Evolutionary conservation across 2,329 filamentous ascomycete species (phyloP), one percentile per base, ranked within the genome.

Genomic region (Penicillium sp.): DNA sequence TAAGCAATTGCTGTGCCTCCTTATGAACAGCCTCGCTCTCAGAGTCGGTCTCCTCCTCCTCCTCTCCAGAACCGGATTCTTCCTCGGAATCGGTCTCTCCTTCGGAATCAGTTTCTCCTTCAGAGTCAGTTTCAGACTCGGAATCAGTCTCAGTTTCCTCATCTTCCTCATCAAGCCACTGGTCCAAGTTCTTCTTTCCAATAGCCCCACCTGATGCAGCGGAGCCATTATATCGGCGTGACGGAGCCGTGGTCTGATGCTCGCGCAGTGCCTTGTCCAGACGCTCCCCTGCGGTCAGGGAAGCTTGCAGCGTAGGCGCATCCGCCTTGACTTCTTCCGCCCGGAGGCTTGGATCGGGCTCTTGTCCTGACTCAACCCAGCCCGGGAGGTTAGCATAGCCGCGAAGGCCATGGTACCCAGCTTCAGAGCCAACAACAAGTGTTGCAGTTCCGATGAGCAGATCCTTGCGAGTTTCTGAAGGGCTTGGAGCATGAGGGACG

Each of bases 401-500:
- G 43, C 81, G 82, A 9, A 97, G 76, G 0, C 90, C 89, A 54
- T 90, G 87, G 9, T 89, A 74, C 3, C 88, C 89, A 5, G 85
- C 86, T 6, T 90, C 89, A 1, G 87, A 86, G 1, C 90, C 92
- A 10, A 97, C 79, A 0, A 97, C 89, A 0, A 97, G 82, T 14
- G 91, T 93, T 1, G 93, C 86, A 2, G 91, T 94, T 10, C 94
- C 94, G 0, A 99, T 81, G 1, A 88, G 80, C 54, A 93, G 88
- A 0, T 86, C 87, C 60, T 87, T 90, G 29, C 92, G 84, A 2
- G 84, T 87, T 69, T 96, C 92, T 0, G 91, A 96, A 0, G 94
- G 94, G 55, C 90, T 96, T 0, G 92, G 92, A 0, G 90, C 89
- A 56, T 96, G 91, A 0, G 94, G 94, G 0, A 94, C 91, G 0